Conservation (phyloP, 106 monocot species). For the Apostasia ramifera region DNA sequence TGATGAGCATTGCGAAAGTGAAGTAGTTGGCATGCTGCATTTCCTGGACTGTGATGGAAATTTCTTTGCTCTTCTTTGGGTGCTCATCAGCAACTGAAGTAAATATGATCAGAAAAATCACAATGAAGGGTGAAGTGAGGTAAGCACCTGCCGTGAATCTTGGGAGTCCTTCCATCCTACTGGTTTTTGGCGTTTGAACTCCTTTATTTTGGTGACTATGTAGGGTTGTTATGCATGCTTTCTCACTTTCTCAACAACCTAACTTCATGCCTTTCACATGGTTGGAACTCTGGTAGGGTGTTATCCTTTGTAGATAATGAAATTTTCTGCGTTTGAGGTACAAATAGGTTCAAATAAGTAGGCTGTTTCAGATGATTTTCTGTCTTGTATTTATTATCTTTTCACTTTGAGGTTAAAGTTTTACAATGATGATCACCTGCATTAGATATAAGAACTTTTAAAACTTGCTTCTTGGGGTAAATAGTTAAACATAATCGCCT, state of each 20-base stretch:
- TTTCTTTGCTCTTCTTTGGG: background rate
- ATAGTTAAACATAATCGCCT: no score
- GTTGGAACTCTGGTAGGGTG: no score
- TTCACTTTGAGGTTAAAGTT: no score
- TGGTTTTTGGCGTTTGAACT: background rate
- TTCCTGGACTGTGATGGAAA: constrained; percentile 17
- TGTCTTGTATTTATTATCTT: no score
- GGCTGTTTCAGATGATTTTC: no score
- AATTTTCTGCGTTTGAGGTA: no score
- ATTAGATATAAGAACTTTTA: no score
- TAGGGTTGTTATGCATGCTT: background rate
- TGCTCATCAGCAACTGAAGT: background rate
- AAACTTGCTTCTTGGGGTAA: no score
- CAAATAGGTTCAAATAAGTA: no score
- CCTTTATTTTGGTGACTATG: background rate
- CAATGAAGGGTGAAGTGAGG: background rate
- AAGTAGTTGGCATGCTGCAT: constrained; percentile 40
- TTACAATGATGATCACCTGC: no score
- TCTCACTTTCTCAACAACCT: background rate
- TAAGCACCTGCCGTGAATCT: constrained; percentile 1
- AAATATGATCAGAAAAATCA: constrained; percentile 1
- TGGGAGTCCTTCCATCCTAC: background rate
- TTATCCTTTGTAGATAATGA: no score
- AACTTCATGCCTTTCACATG: background rate
- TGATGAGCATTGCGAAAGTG: constrained; percentile 34